phyloP scores from a whole-genome alignment of 2,329 filamentous ascomycete species.

The Neoscytalidium dimidiatum region DNA sequence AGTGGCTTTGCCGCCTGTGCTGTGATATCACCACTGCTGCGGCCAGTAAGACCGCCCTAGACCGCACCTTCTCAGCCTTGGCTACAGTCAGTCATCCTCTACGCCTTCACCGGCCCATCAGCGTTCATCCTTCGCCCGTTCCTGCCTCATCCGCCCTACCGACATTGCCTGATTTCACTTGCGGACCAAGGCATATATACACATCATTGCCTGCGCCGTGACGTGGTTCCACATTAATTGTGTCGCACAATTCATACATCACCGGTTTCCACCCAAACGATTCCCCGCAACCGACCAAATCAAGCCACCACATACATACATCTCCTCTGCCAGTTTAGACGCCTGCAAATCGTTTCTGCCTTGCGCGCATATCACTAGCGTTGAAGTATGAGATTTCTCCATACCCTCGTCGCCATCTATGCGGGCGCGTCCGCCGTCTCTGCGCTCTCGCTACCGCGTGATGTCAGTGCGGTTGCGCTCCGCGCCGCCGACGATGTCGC shows the following conservation, averaged over 20 bases:
- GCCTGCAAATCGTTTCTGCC: neutral
- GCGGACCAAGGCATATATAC: neutral
- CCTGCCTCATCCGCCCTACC: neutral
- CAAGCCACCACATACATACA: neutral
- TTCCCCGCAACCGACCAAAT: neutral
- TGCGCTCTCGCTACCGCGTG: conserved; percentile 16
- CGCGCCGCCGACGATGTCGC: conserved; percentile 26
- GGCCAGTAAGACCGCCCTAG: neutral
- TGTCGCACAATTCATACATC: neutral
- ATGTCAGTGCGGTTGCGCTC: conserved; percentile 28
- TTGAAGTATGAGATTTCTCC: conserved; percentile 7
- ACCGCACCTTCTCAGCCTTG: neutral
- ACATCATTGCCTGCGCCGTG: neutral
- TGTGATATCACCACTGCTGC: conserved; percentile 7
- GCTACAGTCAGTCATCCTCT: neutral
- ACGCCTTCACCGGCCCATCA: neutral
- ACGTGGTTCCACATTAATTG: neutral
- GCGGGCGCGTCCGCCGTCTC: neutral
- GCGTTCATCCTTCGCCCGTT: neutral
- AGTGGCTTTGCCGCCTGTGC: neutral
- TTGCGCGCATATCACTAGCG: neutral
- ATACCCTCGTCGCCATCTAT: neutral
- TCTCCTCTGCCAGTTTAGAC: neutral
- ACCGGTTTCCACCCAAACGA: neutral
- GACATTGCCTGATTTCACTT: neutral